Evolutionary conservation across 495 filamentous ascomycete species (phyloP), one percentile per base, ranked within the genome.

Genomic region (Cryomyces minteri): DNA sequence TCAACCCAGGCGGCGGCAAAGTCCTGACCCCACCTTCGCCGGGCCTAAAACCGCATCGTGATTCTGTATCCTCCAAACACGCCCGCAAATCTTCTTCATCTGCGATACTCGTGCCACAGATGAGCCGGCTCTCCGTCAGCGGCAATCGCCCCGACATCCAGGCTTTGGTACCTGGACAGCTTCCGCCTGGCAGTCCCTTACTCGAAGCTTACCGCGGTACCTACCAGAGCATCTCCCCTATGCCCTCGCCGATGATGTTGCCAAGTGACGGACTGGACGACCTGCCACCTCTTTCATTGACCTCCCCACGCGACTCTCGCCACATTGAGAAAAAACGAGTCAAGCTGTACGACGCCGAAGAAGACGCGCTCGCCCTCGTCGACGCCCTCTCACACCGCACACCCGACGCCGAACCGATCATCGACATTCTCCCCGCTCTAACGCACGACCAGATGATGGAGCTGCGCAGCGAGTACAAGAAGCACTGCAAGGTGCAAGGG

Each of bases 201-300:
- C 71, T 94, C 9, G 90, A 95, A 62, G 80, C 90, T 1, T 98
- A 98, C 62, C 79, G 78, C 47, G 90, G 90, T 5, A 94, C 87
- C 1, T 98, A 92, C 56, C 90, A 98, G 61, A 82, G 82, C 43
- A 84, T 95, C 52, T n/a, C 88, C 1, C 88, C 90, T 2, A 90
- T 94, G 84, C 88, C 88, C 0, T 86, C 83, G 0, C 83, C 88
- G 0, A 65, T 79, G 38, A 58, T 67, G 46, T 58, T 60, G 5
- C 53, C 56, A 5, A 48, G 62, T 37, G 62, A 64, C 42, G 60
- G 60, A 25, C 41, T 56, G 8, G 57, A 60, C 38, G 55, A 62
- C 39, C 43, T 67, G 1, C 46, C 50, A 7, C 48, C 56, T 1
- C 52, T 59, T n/a, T 32, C 18, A 39, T 31, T 11, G 39, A 45